phyloP scores from a whole-genome alignment of 2,329 filamentous ascomycete species.

The Clarireedia paspali region DNA sequence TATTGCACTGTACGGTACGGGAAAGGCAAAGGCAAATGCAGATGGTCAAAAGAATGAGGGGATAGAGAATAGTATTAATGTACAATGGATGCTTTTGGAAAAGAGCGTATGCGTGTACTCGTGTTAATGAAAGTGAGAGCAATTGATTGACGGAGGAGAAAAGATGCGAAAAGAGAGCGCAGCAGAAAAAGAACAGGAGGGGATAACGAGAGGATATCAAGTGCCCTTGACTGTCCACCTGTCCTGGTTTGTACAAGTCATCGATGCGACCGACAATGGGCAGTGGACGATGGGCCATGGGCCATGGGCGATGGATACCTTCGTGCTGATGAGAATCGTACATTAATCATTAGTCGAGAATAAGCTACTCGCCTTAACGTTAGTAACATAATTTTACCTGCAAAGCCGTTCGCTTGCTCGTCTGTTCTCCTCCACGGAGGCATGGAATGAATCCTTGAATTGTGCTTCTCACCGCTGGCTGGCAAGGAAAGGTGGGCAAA shows the following conservation, averaged over 20 bases:
- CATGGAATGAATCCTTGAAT: no score
- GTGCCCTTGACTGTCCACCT: not conserved
- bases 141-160: not conserved
- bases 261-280: not conserved
- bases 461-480: not conserved
- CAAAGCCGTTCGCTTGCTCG: not conserved
- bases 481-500: not conserved
- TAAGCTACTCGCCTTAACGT: conserved; percentile 28
- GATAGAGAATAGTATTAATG: not conserved
- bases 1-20: no score
- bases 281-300: no score
- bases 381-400: not conserved
- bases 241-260: conserved; percentile 8
- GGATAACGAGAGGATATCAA: conserved; percentile 9
- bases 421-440: no score
- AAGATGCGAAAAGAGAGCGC: conserved; percentile 1
- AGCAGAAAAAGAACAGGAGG: conserved; percentile 7
- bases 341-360: no score
- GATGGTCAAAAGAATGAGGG: not conserved
- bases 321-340: no score
- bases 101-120: not conserved
- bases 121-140: not conserved
- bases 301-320: no score
- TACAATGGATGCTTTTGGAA: not conserved
- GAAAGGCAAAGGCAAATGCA: not conserved